Base-by-base conservation (phyloP, 148 eudicot species). In the Persicaria maculosa region DNA sequence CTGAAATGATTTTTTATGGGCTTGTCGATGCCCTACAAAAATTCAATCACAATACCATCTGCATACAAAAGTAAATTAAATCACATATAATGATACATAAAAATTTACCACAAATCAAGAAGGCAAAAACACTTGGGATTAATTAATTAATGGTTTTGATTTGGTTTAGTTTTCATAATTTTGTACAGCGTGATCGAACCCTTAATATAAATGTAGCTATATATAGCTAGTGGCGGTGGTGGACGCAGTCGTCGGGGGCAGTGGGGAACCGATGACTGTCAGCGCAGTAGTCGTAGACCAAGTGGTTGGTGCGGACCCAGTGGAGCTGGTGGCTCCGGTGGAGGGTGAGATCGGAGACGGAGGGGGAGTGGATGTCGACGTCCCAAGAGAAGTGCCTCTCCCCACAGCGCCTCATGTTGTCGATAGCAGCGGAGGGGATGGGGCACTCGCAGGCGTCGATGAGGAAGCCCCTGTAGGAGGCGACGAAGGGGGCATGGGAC, bases 211-310 rank as follows among this genome's bases (percentile, higher is more conserved):
- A 31, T 31, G 40, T 31, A 31, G 40, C 25, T 22, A 22, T 31
- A 31, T 2, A 2, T 31, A 31, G 40, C 40, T 31, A 31, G 31
- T 88, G 97, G 75, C 61, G 90, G 68, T 92, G 95, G 77, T 92
- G 93, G 79, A 64, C 77, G 72, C 97, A 92, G 84, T 92, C 97
- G 4, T 48, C 62, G 1, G 97, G 96, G 4, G 73, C 47, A 6
- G 65, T 76, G 3, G 96, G 88, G 44, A 90, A 92, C 68, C 97
- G 83, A 7, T 86, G 65, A 5, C 82, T 69, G 45, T 92, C 97
- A 6, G 79, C 79, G 76, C 97, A 92, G 53, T 92, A 92, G 67
- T 92, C 96, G 5, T 92, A 92, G 11, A 92, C 81, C 88, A 92
- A 76, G 72, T 92, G 93, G 10, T 83, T 83, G n/a, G 91, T 85